These are phyloP conservation scores for Beauveria asiatica DNA, from an alignment of 2,329 filamentous ascomycete species.

Conservation along the genomic window DNA sequence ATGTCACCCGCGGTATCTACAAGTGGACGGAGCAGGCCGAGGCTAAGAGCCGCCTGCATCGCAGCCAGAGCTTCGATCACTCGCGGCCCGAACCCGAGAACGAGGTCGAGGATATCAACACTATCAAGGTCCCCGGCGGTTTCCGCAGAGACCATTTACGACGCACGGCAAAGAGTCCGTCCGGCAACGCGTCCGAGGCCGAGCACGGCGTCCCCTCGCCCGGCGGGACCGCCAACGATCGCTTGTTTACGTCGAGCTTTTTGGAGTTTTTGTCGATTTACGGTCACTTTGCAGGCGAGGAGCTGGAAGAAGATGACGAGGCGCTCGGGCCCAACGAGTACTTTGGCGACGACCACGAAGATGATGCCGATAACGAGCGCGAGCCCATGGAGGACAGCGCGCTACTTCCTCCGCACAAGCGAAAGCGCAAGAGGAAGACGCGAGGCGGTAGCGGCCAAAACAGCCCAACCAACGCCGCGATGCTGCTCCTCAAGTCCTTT, in stretches of 20 bases:
- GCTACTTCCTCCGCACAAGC: slow-evolving; percentile 66
- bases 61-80: slow-evolving; percentile 83
- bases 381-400: slow-evolving; percentile 82
- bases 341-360: slow-evolving; percentile 61
- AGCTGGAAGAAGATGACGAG: slow-evolving; percentile 94
- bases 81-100: slow-evolving; percentile 70
- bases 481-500: slow-evolving; percentile 92
- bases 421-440: slow-evolving; percentile 67
- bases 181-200: slow-evolving; percentile 23
- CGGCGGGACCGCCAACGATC: slow-evolving; percentile 26
- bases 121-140: slow-evolving; percentile 87
- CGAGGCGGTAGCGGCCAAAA: slow-evolving; percentile 68
- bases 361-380: slow-evolving; percentile 54
- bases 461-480: slow-evolving; percentile 66
- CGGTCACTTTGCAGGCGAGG: slow-evolving; percentile 94
- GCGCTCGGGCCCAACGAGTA: slow-evolving; percentile 81
- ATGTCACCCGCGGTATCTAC: slow-evolving; percentile 92
- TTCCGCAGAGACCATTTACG: slow-evolving; percentile 87
- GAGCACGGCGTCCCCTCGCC: slow-evolving; percentile 29
- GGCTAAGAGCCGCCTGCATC: slow-evolving; percentile 55
- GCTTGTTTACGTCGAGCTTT: slow-evolving; percentile 82
- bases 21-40: slow-evolving; percentile 90
- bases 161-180: slow-evolving; percentile 59
- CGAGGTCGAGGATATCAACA: slow-evolving; percentile 75
- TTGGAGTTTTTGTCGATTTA: slow-evolving; percentile 93